phyloP scores from a whole-genome alignment of 805 yeast genomes.

The Lipomyces japonicus region DNA sequence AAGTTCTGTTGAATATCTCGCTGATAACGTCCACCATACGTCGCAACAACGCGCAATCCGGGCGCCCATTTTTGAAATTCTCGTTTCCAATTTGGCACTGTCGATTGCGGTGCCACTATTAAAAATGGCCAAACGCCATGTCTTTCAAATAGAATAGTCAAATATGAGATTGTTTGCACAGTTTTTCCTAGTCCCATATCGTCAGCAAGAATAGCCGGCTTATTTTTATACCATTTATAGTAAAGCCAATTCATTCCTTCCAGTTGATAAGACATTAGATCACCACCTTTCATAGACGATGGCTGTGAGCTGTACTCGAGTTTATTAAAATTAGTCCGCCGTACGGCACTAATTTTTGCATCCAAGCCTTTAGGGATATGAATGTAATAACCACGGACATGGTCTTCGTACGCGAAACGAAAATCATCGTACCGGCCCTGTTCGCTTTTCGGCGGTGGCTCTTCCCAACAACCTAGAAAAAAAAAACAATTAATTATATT shows the following conservation, averaged over 20 bases:
- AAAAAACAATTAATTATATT: not conserved
- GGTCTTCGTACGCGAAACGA: conserved; percentile 11
- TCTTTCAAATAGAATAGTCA: conserved; percentile 39
- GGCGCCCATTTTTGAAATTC: conserved; percentile 99
- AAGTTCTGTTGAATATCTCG: conserved; percentile 45
- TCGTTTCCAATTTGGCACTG: conserved; percentile 89
- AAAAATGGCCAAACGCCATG: conserved; percentile 70
- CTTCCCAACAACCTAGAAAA: conserved; percentile 14
- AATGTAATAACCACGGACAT: conserved; percentile 14
- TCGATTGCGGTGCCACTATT: conserved; percentile 95
- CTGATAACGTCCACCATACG: conserved; percentile 64
- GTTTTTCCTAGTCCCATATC: conserved; percentile 71
- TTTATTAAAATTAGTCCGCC: conserved; percentile 2
- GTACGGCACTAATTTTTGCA: not conserved
- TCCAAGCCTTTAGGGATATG: not conserved
- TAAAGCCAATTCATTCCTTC: conserved; percentile 29
- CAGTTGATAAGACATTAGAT: conserved; percentile 25
- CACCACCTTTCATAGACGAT: conserved; percentile 14
- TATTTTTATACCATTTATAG: conserved; percentile 22
- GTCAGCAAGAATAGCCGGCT: conserved; percentile 45
- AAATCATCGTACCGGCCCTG: conserved; percentile 11
- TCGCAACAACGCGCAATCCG: conserved; percentile 77
- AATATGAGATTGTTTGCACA: conserved; percentile 43
- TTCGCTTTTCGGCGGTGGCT: conserved; percentile 10
- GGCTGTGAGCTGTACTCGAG: conserved; percentile 24